A percentile compares a stretch with the other conserved stretches of the same genome.
phyloP scores from a whole-genome alignment of 2,329 filamentous ascomycete genomes.

The Dactylellina drechsleri region DNA sequence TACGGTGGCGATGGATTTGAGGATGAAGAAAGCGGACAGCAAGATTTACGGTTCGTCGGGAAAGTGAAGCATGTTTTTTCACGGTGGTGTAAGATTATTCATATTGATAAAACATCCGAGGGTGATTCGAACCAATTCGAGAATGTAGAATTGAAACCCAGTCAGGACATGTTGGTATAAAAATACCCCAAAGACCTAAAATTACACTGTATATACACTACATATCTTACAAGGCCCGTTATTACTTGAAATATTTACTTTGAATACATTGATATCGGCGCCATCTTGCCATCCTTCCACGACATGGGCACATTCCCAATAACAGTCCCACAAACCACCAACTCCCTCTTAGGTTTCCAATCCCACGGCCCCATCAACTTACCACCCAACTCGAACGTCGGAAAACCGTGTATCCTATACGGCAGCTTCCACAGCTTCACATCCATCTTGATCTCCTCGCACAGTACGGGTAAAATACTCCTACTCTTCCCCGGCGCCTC shows the following conservation, averaged over 20 bases:
- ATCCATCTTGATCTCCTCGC: conserved; percentile 16
- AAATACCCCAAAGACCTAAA: not conserved
- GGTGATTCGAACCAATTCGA: not conserved
- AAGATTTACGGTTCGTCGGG: conserved; percentile 43
- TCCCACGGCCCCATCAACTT: conserved; percentile 37
- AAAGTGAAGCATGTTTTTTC: conserved; percentile 33
- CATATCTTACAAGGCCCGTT: not conserved
- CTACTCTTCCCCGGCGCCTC: conserved; percentile 48
- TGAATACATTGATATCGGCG: conserved; percentile 13
- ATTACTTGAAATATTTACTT: not conserved
- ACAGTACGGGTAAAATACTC: conserved; percentile 38
- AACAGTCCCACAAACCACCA: conserved; percentile 25
- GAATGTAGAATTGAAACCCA: not conserved
- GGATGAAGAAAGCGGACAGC: conserved; percentile 20
- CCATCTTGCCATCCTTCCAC: conserved; percentile 9
- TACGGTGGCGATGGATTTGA: conserved; percentile 46
- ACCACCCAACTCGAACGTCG: conserved; percentile 35
- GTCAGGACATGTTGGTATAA: conserved; percentile 41
- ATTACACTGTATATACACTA: not conserved
- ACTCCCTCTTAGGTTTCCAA: conserved; percentile 47
- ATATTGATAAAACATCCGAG: conserved; percentile 2
- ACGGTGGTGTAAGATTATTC: conserved; percentile 33
- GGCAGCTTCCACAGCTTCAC: conserved; percentile 38
- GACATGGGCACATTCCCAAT: conserved; percentile 27
- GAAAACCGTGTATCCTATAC: conserved; percentile 21